Evolutionary conservation across 106 monocot genomes (phyloP).

Genomic region (Chionographis japonica): DNA sequence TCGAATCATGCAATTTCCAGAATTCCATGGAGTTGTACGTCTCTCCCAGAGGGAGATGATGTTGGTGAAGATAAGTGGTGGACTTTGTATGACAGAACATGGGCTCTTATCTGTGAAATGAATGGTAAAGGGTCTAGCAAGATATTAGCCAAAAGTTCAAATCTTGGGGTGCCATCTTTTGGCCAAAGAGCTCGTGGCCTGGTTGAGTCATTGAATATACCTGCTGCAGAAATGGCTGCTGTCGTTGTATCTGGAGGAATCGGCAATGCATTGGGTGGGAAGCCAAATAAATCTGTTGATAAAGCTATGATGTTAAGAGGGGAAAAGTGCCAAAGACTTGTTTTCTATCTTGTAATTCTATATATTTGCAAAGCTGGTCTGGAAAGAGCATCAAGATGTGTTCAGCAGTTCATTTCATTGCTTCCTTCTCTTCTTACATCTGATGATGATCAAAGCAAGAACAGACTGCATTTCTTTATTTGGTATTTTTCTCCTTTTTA

Average conservation of each 20-base stretch:
- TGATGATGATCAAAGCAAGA: slow-evolving; percentile 93
- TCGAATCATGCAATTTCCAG: slow-evolving; percentile 28
- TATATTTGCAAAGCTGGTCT: slow-evolving; percentile 76
- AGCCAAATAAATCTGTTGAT: slow-evolving; percentile 66
- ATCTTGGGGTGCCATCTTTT: slow-evolving; percentile 52
- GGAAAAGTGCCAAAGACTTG: slow-evolving; percentile 74
- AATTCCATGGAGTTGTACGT: slow-evolving; percentile 36
- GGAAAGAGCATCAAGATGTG: slow-evolving; percentile 70
- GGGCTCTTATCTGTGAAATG: slow-evolving; percentile 65
- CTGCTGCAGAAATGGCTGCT: slow-evolving; percentile 99
- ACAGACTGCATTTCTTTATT: slow-evolving; percentile 76
- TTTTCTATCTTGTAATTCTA: slow-evolving; percentile 73
- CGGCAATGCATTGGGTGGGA: slow-evolving; percentile 75
- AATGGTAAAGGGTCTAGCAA: slow-evolving; percentile 69
- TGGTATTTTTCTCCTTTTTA: slow-evolving; percentile 43
- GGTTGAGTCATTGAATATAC: slow-evolving; percentile 98
- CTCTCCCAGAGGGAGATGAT: slow-evolving; percentile 16
- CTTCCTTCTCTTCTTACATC: slow-evolving; percentile 72
- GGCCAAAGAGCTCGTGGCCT: slow-evolving; percentile 91
- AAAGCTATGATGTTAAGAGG: slow-evolving; percentile 96
- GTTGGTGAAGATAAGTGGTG: slow-evolving; percentile 41
- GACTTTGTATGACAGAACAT: slow-evolving; percentile 77
- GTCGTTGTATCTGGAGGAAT: slow-evolving; percentile 90
- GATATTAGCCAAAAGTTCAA: slow-evolving; percentile 38
- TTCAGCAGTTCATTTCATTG: slow-evolving; percentile 72